Base-by-base conservation (phyloP, 2,329 filamentous ascomycete species). In the Fusarium acutatum region DNA sequence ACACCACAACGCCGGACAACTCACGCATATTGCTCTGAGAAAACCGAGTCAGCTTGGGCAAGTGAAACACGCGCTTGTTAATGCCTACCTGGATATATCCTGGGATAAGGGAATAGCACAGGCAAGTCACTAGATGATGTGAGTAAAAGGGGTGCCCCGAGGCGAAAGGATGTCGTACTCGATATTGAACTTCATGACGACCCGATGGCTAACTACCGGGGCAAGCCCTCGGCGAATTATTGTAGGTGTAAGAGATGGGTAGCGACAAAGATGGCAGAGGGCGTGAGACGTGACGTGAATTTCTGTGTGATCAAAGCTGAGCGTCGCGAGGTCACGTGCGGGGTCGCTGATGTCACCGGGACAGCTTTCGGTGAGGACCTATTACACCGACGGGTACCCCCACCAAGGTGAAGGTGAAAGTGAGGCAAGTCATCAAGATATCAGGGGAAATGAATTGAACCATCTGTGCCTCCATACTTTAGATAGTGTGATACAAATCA, bases 21-120 rank as follows among this genome's bases (percentile, higher is more conserved):
- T 82, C 70, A 86, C 84, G 86, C 86, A 87, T 88, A 88, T 87
- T 88, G 87, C 77, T 88, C 87, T 87, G 62, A 17, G 41, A 44
- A 24, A 59, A 22, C 37, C 24, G 37, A 12, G 12, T 59, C 75
- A 53, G 59, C 38, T 37, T n/a, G 28, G 11, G 46, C 24, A 8
- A 40, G 30, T 22, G 35, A 30, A 24, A 46, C 14, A 10, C 52
- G 26, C 22, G 47, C 20, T 44, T 47, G 38, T 58, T 35, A 40
- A 64, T 35, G 77, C 82, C 73, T 79, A 86, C 86, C 86, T 82
- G 87, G 87, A 75, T 90, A 90, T 77, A 90, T 90, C 77, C 86
- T 84, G 38, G 88, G 88, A 62, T 90, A 90, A 26, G 88, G 88
- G 74, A 90, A 90, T 74, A 90, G 83, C 58, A 90, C 83, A 50